Conservation (phyloP, 345 rosid genomes). For the Eucalyptus pauciflora region DNA sequence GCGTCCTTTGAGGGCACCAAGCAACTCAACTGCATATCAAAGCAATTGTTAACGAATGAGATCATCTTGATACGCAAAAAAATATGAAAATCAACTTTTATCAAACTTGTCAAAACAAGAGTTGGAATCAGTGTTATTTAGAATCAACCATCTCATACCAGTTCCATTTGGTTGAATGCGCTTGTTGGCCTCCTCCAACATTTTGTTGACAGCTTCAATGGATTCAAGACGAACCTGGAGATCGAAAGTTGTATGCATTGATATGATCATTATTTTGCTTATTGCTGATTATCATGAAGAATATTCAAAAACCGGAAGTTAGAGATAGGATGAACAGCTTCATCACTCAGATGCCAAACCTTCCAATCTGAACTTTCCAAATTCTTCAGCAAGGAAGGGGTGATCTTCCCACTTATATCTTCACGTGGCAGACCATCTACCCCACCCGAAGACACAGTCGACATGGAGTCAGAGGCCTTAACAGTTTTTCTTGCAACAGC, state of each 20-base stretch:
- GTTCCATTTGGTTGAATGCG: slow-evolving; percentile 96
- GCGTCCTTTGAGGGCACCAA: slow-evolving; percentile 94
- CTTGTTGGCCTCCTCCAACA: slow-evolving; percentile 94
- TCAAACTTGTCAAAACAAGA: background rate
- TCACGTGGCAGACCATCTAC: slow-evolving; percentile 90
- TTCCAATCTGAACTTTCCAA: slow-evolving; percentile 99
- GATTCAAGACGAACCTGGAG: slow-evolving; percentile 89
- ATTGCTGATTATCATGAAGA: background rate
- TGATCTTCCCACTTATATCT: slow-evolving; percentile 89
- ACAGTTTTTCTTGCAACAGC: slow-evolving; percentile 68
- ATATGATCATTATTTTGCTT: background rate
- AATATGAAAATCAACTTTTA: background rate
- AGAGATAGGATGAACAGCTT: background rate
- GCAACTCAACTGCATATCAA: slow-evolving; percentile 55
- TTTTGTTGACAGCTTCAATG: slow-evolving; percentile 81
- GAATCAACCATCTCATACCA: slow-evolving; percentile 26
- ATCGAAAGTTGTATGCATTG: background rate
- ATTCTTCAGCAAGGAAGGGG: slow-evolving; percentile 71
- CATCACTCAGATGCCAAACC: slow-evolving; percentile 24
- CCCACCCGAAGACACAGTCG: slow-evolving; percentile 49
- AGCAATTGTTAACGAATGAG: background rate
- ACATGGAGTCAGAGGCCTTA: slow-evolving; percentile 41
- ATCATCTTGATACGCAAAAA: background rate
- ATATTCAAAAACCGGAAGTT: background rate
- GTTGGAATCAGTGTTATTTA: background rate